Evolutionary conservation across 2,329 filamentous ascomycete genomes (phyloP).

Genomic region (Zymoseptoria tritici): DNA sequence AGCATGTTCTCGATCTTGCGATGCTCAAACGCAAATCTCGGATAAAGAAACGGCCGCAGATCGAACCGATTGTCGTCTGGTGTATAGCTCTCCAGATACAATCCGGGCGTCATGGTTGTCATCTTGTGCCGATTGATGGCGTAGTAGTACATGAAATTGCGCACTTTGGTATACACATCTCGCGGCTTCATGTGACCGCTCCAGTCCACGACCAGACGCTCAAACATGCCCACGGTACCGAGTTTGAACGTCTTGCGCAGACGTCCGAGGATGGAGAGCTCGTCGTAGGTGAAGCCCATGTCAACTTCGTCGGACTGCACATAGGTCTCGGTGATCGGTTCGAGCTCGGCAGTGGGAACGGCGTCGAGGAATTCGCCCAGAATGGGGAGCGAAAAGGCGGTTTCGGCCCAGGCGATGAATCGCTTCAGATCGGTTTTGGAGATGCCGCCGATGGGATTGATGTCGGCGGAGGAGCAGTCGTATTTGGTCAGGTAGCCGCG

Average conservation of each 20-base stretch:
- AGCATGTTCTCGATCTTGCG: constrained; percentile 44
- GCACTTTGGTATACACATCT: constrained; percentile 37
- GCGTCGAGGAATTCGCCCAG: constrained; percentile 58
- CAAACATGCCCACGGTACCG: constrained; percentile 49
- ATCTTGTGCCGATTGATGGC: constrained; percentile 60
- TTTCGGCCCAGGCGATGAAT: constrained; percentile 60
- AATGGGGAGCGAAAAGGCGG: constrained; percentile 55
- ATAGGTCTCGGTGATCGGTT: constrained; percentile 59
- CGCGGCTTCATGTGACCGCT: constrained; percentile 28
- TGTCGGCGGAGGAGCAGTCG: constrained; percentile 48
- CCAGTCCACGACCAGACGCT: constrained; percentile 47
- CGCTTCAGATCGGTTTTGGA: constrained; percentile 62
- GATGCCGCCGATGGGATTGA: constrained; percentile 58
- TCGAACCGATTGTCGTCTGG: constrained; percentile 49
- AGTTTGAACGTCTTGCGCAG: constrained; percentile 50
- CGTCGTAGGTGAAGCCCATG: constrained; percentile 48
- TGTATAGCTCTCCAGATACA: constrained; percentile 48
- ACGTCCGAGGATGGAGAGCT: constrained; percentile 47
- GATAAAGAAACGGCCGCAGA: constrained; percentile 50
- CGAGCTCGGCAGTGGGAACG: constrained; percentile 43
- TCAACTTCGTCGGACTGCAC: constrained; percentile 52
- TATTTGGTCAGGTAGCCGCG: constrained; percentile 64
- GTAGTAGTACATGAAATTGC: constrained; percentile 47
- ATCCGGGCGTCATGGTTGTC: constrained; percentile 51
- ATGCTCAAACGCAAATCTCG: constrained; percentile 40